Conservation (phyloP, 1,139 yeast species). For the Petasospora fabianii region DNA sequence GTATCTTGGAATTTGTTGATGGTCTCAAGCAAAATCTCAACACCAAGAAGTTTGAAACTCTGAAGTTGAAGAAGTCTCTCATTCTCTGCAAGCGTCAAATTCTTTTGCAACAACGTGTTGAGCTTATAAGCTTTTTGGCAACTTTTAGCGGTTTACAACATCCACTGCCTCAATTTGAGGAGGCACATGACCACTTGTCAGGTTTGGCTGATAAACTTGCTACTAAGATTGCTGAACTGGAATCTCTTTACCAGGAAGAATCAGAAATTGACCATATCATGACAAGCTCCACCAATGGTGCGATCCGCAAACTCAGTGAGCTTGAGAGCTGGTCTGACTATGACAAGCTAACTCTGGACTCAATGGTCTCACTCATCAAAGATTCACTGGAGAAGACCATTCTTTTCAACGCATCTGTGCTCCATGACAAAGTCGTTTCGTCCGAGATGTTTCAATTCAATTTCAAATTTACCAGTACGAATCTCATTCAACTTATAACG, state of each 20-base stretch:
- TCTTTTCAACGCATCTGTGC: constrained; percentile 50
- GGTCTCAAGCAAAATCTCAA: constrained; percentile 37
- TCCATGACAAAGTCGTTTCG: constrained; percentile 36
- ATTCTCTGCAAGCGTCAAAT: constrained; percentile 56
- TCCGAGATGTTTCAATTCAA: constrained; percentile 24
- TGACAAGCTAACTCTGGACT: constrained; percentile 42
- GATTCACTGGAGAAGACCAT: constrained; percentile 51
- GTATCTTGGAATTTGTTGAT: constrained; percentile 40
- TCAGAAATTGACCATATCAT: constrained; percentile 51
- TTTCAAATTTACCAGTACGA: constrained; percentile 18
- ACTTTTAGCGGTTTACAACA: constrained; percentile 13
- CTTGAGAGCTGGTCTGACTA: constrained; percentile 51
- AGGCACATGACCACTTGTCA: constrained; percentile 14
- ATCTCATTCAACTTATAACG: constrained; percentile 16
- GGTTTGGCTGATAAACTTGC: constrained; percentile 25
- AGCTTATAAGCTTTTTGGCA: constrained; percentile 30
- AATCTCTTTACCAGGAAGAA: constrained; percentile 44
- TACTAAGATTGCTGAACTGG: constrained; percentile 47
- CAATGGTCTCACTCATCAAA: constrained; percentile 38
- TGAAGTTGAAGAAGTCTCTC: constrained; percentile 40
- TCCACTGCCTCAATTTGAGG: constrained; percentile 13
- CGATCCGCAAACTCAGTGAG: constrained; percentile 44
- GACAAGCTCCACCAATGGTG: constrained; percentile 39
- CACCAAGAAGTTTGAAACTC: constrained; percentile 42
- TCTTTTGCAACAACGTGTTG: constrained; percentile 42